Base-by-base conservation (phyloP, 805 yeast genomes). In the Nakazawaea molendinolei region DNA sequence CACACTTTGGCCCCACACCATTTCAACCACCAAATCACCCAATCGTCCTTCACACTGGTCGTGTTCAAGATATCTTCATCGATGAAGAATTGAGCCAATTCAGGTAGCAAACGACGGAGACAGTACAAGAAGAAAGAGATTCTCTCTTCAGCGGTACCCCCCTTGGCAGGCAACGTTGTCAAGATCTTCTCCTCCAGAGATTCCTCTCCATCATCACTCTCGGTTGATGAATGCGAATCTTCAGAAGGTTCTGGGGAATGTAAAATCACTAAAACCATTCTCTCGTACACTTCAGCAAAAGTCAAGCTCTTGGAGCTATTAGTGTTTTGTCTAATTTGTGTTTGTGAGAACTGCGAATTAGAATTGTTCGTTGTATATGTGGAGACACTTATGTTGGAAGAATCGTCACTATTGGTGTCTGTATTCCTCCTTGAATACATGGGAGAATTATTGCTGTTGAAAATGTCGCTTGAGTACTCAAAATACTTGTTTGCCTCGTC, bases 21-120 rank as follows among this genome's bases (percentile, higher is more conserved):
- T 52, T 86, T 86, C 44, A 89, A 65, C 97, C 97, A 89, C 95
- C 95, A 89, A 26, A 86, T 69, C 18, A 87, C 64, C 97, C 97
- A 89, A 51, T 80, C 87, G 47, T 85, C 92, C 44, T 82, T 86
- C 41, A 74, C 67, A 28, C 69, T 65, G 38, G 65, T 66, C 27
- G 74, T 69, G 45, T 76, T 76, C 31, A 83, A 57, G 18, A 83
- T 71, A 41, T 82, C 87, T 48, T 89, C 97, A 49, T 86, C 95
- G 25, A 76, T 77, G 43, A 89, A 74, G 42, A 76, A 84, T 41
- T 70, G 73, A 33, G 84, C 79, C 27, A 89, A 56, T 49, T 85
- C 95, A 2, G 95, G 95, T 38, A 85, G 58, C 24, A 67, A 60
- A 46, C 65, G 74, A 43, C 80, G 69, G 48, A 82, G 65, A 48